A percentile compares a stretch with the other conserved stretches of the same genome.
These are phyloP conservation scores for Fistulifera pelliculosa DNA, from an alignment of 108 stramenopile genomes.

Conservation along the genomic window DNA sequence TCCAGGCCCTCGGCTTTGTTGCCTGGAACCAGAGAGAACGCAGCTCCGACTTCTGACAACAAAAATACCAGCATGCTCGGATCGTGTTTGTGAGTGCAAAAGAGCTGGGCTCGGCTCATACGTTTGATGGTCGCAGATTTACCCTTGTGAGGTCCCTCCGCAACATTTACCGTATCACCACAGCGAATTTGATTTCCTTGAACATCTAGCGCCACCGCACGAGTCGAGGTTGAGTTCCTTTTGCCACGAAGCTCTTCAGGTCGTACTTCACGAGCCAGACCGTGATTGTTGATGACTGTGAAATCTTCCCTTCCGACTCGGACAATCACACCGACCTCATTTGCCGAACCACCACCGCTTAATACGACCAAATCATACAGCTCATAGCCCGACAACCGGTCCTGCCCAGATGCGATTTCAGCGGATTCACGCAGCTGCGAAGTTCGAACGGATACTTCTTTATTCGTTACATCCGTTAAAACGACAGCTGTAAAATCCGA, in stretches of 20 bases:
- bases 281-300: conserved; percentile 85
- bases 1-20: conserved; percentile 38
- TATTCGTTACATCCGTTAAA: conserved; percentile 86
- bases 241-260: conserved; percentile 89
- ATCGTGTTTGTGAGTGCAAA: conserved; percentile 81
- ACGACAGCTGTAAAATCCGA: conserved; percentile 81
- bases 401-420: conserved; percentile 81
- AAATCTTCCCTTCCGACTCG: conserved; percentile 89
- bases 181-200: conserved; percentile 78
- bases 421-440: conserved; percentile 82
- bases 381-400: conserved; percentile 81
- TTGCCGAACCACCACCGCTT: conserved; percentile 80
- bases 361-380: conserved; percentile 85
- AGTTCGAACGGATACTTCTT: conserved; percentile 82
- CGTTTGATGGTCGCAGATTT: conserved; percentile 86
- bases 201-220: conserved; percentile 83
- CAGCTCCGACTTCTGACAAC: conserved; percentile 83
- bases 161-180: conserved; percentile 80
- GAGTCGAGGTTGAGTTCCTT: conserved; percentile 66
- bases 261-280: conserved; percentile 70
- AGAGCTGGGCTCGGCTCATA: conserved; percentile 81
- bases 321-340: conserved; percentile 89
- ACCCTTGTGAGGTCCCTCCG: conserved; percentile 84
- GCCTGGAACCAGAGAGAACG: conserved; percentile 60
- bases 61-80: conserved; percentile 85